These are phyloP conservation scores for Ceratobasidium sp. DNA, from an alignment of 1,284 basidiomycete genomes.

Conservation along the genomic window DNA sequence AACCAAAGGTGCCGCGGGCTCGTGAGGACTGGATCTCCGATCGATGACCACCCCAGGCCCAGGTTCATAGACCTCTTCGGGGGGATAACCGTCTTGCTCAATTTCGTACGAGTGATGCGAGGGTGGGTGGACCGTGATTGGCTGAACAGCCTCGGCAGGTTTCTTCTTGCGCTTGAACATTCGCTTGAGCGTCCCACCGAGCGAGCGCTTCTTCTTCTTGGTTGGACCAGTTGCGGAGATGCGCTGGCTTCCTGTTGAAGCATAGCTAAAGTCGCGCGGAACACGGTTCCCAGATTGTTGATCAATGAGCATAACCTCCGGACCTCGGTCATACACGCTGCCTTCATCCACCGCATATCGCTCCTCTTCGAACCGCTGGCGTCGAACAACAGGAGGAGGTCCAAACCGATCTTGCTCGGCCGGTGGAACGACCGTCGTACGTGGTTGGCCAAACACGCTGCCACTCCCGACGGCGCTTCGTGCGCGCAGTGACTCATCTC, in stretches of 20 bases:
- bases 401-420: background rate
- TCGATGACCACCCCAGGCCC: too few relatives aligned
- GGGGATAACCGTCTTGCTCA: too few relatives aligned
- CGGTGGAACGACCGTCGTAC: background rate
- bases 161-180: slow-evolving; percentile 32
- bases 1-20: too few relatives aligned
- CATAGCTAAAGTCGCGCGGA: slow-evolving; percentile 14
- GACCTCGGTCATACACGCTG: slow-evolving; percentile 3
- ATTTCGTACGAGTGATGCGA: too few relatives aligned
- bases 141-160: background rate
- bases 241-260: slow-evolving; percentile 16
- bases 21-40: too few relatives aligned
- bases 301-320: slow-evolving; percentile 12
- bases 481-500: slow-evolving; percentile 16
- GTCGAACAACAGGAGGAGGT: background rate
- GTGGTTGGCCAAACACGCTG: background rate
- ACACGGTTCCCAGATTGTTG: slow-evolving; percentile 18
- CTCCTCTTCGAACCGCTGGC: background rate
- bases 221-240: background rate
- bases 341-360: background rate
- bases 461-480: background rate
- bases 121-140: too few relatives aligned
- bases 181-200: slow-evolving; percentile 22
- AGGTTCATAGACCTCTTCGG: too few relatives aligned
- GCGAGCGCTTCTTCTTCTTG: slow-evolving; percentile 28